phyloP scores from a whole-genome alignment of 305 asterid genomes.

The Fraxinus angustifolia region DNA sequence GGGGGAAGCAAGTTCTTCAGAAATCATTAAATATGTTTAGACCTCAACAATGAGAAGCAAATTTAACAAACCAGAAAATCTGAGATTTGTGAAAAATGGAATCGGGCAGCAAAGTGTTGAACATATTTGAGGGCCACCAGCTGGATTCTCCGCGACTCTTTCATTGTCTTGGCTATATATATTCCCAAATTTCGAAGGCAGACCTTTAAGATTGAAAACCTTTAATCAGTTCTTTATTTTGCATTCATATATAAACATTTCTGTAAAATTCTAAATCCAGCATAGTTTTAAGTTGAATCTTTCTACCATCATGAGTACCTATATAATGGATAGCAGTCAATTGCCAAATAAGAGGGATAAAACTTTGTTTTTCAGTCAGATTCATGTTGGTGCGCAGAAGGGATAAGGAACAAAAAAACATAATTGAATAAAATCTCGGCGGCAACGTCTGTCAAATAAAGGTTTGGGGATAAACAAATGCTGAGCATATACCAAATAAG shows the following conservation, averaged over 20 bases:
- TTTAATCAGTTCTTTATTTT: not conserved
- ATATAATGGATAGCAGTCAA: not conserved
- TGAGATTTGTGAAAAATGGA: slow-evolving; percentile 3
- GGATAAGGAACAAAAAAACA: not conserved
- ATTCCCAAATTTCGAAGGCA: slow-evolving; percentile 23
- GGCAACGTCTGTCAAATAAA: not conserved
- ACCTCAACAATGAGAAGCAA: not conserved
- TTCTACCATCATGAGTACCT: not conserved
- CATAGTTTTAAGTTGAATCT: not conserved
- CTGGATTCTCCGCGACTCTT: slow-evolving; percentile 14
- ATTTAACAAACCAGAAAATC: slow-evolving; percentile 17
- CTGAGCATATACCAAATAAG: not conserved
- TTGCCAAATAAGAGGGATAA: not conserved
- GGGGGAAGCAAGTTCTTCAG: not conserved
- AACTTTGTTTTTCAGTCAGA: not conserved
- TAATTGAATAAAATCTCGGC: not conserved
- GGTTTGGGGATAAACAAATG: not conserved
- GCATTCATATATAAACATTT: not conserved
- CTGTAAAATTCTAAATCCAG: not conserved
- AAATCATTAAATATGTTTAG: not conserved
- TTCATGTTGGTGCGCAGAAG: not conserved
- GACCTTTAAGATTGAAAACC: slow-evolving; percentile 26
- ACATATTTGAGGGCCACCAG: slow-evolving; percentile 7
- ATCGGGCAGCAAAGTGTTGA: not conserved
- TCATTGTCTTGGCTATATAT: slow-evolving; percentile 7